Base-by-base conservation (phyloP, 306 rosid genomes). In the Castanea mollissima region DNA sequence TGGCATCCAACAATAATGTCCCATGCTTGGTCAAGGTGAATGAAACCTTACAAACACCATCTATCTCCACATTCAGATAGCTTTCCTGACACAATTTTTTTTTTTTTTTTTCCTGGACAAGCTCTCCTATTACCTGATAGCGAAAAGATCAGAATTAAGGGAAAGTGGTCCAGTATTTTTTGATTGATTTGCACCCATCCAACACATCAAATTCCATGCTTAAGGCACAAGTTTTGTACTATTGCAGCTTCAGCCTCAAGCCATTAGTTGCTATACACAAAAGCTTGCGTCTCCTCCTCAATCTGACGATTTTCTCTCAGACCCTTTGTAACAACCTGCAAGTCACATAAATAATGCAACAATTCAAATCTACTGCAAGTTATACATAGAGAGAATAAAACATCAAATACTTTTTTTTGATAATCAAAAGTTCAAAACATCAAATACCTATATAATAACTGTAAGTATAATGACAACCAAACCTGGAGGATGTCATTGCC, bases 191-290 rank as follows among this genome's bases (percentile, higher is more conserved):
- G 68, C 59, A 76, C 84, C 88, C 73, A 74, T 57, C 41, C 88
- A 75, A 38, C 32, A 21, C 15, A 34, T 71, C 87, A 78, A 81
- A 76, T 80, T 89, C 82, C 91, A 81, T 82, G 58, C 85, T 82
- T 74, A 81, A 78, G 20, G 74, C 81, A 74, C 76, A 69, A 62
- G 81, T 82, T 86, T 75, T 87, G 46, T 84, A 84, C 77, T 80
- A 87, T 76, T 25, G 85, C 88, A 35, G 91, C 89, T 89, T 88
- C 93, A 44, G 93, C 83, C 71, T 92, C 87, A 54, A 87, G 87
- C 97, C 97, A 90, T 55, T 90, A 78, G 3, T 87, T 88, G 75
- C 78, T 75, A 68, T 80, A 86, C 58, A 90, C 57, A 15, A 51
- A 67, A 57, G 89, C 87, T 75, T 88, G 83, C 73, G 84, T 56